These are phyloP conservation scores for Phytophthora tubulina DNA, from an alignment of 352 stramenopile genomes.

Conservation along the genomic window DNA sequence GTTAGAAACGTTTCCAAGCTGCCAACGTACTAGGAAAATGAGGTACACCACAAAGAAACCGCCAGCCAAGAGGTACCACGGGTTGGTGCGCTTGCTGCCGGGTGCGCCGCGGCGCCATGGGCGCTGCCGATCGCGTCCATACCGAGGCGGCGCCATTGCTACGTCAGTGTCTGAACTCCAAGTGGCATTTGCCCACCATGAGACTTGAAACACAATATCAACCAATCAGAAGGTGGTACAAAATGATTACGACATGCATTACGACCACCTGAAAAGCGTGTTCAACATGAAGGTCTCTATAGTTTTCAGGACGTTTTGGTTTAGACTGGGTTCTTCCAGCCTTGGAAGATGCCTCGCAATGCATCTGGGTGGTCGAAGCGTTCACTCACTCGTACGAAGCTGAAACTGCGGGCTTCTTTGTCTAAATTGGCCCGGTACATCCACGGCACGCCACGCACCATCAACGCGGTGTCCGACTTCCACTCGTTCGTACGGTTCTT, in stretches of 20 bases:
- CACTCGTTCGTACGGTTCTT: conserved; percentile 76
- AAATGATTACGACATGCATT: conserved; percentile 2
- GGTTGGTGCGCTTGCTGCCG: conserved; percentile 23
- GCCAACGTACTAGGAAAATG: conserved; percentile 39
- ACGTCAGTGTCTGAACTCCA: conserved; percentile 22
- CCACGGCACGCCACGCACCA: conserved; percentile 68
- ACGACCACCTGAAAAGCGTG: conserved; percentile 6
- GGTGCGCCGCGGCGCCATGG: conserved; percentile 18
- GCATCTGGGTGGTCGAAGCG: conserved; percentile 37
- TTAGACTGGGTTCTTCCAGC: conserved; percentile 40
- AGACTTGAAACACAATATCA: background rate
- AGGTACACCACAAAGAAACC: conserved; percentile 43
- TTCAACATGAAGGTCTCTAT: conserved; percentile 5
- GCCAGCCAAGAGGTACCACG: conserved; percentile 27
- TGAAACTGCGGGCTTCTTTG: conserved; percentile 26
- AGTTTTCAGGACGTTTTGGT: background rate
- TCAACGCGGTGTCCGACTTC: conserved; percentile 60
- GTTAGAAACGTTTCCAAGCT: conserved; percentile 27
- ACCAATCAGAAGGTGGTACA: background rate
- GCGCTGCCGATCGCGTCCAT: conserved; percentile 33
- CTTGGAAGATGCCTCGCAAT: conserved; percentile 41
- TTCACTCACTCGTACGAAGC: conserved; percentile 27
- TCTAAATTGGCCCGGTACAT: conserved; percentile 62
- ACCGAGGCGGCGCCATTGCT: conserved; percentile 35
- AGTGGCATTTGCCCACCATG: background rate